Evolutionary conservation across 2,329 filamentous ascomycete species (phyloP).

Genomic region (Aspergillus udagawae): DNA sequence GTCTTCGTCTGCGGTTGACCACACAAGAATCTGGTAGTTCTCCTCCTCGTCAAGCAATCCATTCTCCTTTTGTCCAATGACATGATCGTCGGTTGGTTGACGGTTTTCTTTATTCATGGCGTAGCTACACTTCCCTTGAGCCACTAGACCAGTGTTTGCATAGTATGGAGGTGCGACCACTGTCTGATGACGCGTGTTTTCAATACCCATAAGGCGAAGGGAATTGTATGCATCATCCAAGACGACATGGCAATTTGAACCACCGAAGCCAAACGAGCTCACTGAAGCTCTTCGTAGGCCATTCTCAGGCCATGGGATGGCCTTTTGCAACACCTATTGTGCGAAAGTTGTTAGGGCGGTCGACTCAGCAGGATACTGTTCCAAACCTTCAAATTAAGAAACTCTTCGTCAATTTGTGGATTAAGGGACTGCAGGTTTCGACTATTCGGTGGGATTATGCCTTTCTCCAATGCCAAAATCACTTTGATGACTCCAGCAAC

Average conservation of each 20-base stretch:
- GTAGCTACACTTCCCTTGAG: neutral
- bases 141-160: neutral
- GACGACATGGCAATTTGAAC: constrained; percentile 24
- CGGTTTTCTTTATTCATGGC: neutral
- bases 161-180: neutral
- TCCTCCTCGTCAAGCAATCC: neutral
- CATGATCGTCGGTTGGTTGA: neutral
- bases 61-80: neutral
- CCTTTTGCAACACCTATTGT: constrained; percentile 6
- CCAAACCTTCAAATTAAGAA: neutral
- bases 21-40: constrained; percentile 5
- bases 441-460: constrained; percentile 16
- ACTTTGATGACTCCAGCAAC: constrained; percentile 20
- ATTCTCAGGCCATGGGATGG: constrained; percentile 15
- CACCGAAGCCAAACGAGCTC: constrained; percentile 25
- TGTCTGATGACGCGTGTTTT: neutral
- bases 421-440: constrained; percentile 1
- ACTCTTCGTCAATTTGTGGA: constrained; percentile 5
- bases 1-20: constrained; percentile 8
- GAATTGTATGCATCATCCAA: constrained; percentile 18
- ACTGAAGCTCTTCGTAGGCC: constrained; percentile 17
- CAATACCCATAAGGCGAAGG: neutral
- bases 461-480: constrained; percentile 21
- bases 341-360: neutral
- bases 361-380: neutral